A percentile compares a stretch with the other conserved stretches of the same genome.
phyloP scores from a whole-genome alignment of 768 basidiomycete species.

The Mycena kentingensis region DNA sequence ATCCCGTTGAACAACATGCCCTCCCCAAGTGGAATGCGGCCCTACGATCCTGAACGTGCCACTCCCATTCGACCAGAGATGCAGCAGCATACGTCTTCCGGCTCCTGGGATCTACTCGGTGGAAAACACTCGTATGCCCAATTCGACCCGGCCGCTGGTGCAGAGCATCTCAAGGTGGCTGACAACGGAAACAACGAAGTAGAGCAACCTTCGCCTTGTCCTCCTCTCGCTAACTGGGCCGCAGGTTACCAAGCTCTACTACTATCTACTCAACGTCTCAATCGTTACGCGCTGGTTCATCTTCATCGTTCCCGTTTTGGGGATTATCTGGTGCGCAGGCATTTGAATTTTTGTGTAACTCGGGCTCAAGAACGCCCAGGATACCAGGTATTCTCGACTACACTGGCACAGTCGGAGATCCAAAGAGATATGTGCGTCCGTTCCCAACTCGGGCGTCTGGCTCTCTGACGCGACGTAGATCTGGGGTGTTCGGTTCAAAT shows the following conservation, averaged over 20 bases:
- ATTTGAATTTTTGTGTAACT: not conserved
- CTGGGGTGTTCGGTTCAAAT: conserved; percentile 62
- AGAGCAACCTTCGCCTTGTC: conserved; percentile 22
- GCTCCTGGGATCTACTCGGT: conserved; percentile 52
- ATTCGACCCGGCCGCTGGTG: conserved; percentile 52
- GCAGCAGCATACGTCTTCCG: not conserved
- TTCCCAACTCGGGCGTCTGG: conserved; percentile 43
- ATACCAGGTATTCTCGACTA: conserved; percentile 75
- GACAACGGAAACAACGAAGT: conserved; percentile 60
- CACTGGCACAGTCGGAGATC: conserved; percentile 43
- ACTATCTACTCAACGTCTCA: conserved; percentile 73
- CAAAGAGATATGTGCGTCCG: no score
- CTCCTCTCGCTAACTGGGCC: conserved; percentile 1
- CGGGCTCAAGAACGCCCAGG: conserved; percentile 38
- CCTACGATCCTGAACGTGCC: conserved; percentile 15
- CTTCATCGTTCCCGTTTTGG: conserved; percentile 75
- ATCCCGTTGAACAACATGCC: conserved; percentile 13
- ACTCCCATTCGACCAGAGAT: not conserved
- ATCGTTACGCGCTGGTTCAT: conserved; percentile 80
- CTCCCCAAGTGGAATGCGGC: no score
- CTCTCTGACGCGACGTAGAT: conserved; percentile 37
- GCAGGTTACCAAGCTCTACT: conserved; percentile 64
- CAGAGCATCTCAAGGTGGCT: conserved; percentile 55
- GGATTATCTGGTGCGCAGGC: conserved; percentile 34
- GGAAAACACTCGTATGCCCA: conserved; percentile 58